phyloP scores from a whole-genome alignment of 768 basidiomycete species.

The Kwoniella dendrophila region DNA sequence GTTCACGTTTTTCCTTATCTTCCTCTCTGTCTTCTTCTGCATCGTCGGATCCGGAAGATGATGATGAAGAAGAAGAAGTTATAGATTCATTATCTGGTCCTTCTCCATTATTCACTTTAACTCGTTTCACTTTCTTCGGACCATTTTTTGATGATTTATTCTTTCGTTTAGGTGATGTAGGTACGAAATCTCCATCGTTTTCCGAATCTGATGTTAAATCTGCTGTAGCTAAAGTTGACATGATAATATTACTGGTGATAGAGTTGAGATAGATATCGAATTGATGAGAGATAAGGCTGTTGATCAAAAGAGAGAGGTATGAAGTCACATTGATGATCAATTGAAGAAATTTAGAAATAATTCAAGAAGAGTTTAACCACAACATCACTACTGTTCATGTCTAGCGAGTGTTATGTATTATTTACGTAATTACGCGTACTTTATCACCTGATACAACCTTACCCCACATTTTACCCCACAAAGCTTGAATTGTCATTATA shows the following conservation, averaged over 20 bases:
- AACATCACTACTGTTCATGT: background rate
- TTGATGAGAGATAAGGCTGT: background rate
- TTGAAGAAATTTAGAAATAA: too few species aligned
- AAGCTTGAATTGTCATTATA: too few species aligned
- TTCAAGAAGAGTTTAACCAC: too few species aligned
- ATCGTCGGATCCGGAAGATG: conserved; percentile 13
- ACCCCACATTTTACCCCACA: background rate
- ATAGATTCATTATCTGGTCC: conserved; percentile 13
- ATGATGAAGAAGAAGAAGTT: conserved; percentile 11
- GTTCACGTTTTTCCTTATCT: conserved; percentile 19
- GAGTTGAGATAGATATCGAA: background rate
- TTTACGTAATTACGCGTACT: too few species aligned
- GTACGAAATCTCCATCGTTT: conserved; percentile 43
- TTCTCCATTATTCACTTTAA: conserved; percentile 2
- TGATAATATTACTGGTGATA: background rate
- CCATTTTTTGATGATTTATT: conserved; percentile 19
- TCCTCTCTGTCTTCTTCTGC: conserved; percentile 10
- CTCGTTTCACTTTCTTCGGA: background rate
- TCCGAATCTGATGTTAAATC: conserved; percentile 29
- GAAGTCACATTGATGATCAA: background rate
- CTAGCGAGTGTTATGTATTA: background rate
- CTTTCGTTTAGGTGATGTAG: conserved; percentile 24
- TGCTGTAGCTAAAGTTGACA: conserved; percentile 44
- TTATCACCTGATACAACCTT: background rate
- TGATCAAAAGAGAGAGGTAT: background rate